Base-by-base conservation (phyloP, 1,284 basidiomycete species). In the Apiotrichum gamsii region DNA sequence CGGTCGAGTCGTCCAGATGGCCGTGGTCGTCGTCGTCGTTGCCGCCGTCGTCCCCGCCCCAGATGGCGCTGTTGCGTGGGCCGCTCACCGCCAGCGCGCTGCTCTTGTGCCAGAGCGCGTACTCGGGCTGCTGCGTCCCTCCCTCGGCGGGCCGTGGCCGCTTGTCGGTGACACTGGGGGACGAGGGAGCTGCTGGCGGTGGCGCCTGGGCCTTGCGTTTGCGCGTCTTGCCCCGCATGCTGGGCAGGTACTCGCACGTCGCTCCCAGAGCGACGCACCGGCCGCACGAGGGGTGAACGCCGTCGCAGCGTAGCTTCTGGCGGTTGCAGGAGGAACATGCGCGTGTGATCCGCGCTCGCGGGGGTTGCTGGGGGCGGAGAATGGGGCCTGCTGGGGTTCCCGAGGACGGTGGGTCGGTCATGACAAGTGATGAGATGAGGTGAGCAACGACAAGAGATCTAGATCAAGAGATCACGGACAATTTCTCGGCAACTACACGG, bases 161-260 rank as follows among this genome's bases (percentile, higher is more conserved):
- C 41, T 15, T 5, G 10, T 33, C 30, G 10, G 31, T 42, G 28
- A 18, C n/a, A n/a, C 5, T 21, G 4, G 39, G 32, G 8, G 31
- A 16, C 4, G 24, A n/a, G 2, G 41, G 11, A 9, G 14, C 16
- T 16, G 11, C 4, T 35, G 9, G 23, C 23, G 24, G 23, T 28
- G 25, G 25, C 8, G 8, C 11, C 25, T 28, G 25, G 25, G 19
- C 13, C 38, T 53, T 58, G 32, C 49, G 47, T 28, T 53, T 55
- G 38, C 57, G 54, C 19, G 52, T 66, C 50, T 58, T 61, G 2
- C 64, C 64, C n/a, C 64, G 33, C 46, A 62, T 43, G 14, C 47
- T 52, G 3, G 64, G 64, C 14, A 61, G 50, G 31, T 60, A 66
- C 10, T 50, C 41, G 40, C 64, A 66, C 4, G 19, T 21, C 8